Evolutionary conservation across 2,329 filamentous ascomycete species (phyloP).

Genomic region (Aphanoascus verrucosus): DNA sequence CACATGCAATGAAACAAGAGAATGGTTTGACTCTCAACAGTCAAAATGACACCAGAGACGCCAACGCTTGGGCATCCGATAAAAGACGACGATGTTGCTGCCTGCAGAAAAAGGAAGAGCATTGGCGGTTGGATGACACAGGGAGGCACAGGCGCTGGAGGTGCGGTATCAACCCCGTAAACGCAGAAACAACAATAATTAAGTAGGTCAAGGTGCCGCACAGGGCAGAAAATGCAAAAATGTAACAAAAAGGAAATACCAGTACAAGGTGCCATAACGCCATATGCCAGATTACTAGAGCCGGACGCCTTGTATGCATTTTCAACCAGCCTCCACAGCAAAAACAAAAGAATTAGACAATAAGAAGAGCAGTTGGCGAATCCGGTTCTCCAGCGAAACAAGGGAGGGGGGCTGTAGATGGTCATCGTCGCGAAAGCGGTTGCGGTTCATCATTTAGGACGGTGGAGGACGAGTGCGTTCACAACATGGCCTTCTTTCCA

Average conservation of each 20-base stretch:
- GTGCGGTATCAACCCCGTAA: background rate
- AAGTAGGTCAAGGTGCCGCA: too few relatives aligned
- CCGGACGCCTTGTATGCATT: too few relatives aligned
- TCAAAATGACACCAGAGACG: constrained; percentile 3
- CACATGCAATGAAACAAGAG: too few relatives aligned
- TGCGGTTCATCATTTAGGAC: background rate
- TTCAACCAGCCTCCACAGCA: too few relatives aligned
- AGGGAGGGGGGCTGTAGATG: background rate
- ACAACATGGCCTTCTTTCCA: constrained; percentile 67
- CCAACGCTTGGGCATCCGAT: constrained; percentile 1
- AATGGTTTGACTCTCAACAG: background rate
- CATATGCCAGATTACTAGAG: too few relatives aligned
- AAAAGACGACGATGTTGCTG: background rate
- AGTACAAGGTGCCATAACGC: too few relatives aligned
- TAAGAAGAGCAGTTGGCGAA: too few relatives aligned
- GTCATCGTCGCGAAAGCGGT: background rate
- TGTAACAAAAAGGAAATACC: too few relatives aligned
- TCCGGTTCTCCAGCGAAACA: background rate
- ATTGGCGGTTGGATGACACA: background rate
- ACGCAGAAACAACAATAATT: too few relatives aligned
- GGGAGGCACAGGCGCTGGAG: background rate
- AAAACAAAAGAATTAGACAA: too few relatives aligned
- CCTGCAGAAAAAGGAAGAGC: background rate
- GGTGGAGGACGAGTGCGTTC: constrained; percentile 53
- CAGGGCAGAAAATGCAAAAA: too few relatives aligned